Base-by-base conservation (phyloP, 768 basidiomycete species). In the Boletus rubescentipes region DNA sequence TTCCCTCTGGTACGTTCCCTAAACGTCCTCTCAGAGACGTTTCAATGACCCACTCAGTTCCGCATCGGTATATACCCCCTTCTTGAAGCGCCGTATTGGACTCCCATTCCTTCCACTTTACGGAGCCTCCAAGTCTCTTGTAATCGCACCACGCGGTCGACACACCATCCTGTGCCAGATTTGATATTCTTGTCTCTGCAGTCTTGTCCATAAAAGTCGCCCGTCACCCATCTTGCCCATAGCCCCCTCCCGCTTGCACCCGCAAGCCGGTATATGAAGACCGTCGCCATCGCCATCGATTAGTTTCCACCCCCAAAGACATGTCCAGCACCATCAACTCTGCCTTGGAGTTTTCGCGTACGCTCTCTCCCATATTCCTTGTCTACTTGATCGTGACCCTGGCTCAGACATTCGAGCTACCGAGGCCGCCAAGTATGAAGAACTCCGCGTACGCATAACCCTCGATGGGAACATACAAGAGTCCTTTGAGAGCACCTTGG, bases 121-220 rank as follows among this genome's bases (percentile, higher is more conserved):
- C 66, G 58, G 64, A 52, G 42, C 51, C 46, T 51, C 43, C 59
- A 44, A 49, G 37, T 54, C 47, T 48, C 45, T 58, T 47, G 53
- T 10, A 49, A 51, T 59, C 43, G 5, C 32, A 58, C 67, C 67
- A 68, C 67, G 67, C 63, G 67, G 59, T 46, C 59, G 55, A 49
- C 67, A 68, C 67, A 65, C 65, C 53, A 60, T 39, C 67, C 67
- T 68, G 67, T 68, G 67, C 55, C 18, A 59, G 67, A 68, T 68
- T 68, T 69, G 61, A 67, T 68, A 69, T 68, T 69, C 53, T 58
- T 20, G 44, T 43, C 54, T 49, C 31, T 53, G 14, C 47, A 42
- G 34, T 35, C 51, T 45, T 46, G 46, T 39, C 62, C 59, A 60
- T 67, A 68, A 65, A 66, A 65, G 59, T 58, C 60, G 36, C 40